phyloP scores from a whole-genome alignment of 1,284 basidiomycete genomes.

The Naganishia sp. region DNA sequence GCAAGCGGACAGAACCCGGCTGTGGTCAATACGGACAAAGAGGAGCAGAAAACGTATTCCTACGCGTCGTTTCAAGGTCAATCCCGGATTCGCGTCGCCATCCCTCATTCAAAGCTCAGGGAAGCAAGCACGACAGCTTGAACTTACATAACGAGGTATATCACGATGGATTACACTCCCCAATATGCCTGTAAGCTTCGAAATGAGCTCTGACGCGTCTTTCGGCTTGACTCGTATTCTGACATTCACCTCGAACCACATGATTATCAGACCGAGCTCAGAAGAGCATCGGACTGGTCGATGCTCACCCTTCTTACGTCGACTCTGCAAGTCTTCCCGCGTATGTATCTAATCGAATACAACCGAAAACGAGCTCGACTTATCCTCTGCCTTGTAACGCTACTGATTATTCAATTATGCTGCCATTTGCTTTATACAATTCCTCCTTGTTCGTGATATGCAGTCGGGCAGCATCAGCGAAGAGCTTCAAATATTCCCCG shows the following conservation, averaged over 20 bases:
- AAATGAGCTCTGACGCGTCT: not conserved
- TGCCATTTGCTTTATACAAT: not conserved
- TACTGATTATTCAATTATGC: not conserved
- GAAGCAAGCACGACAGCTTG: not conserved
- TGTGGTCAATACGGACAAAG: too few species aligned
- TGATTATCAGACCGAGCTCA: constrained; percentile 68
- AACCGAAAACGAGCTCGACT: not conserved
- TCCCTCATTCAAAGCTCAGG: too few species aligned
- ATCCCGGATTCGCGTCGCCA: too few species aligned
- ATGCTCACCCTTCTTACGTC: constrained; percentile 74
- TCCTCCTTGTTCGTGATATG: constrained; percentile 57
- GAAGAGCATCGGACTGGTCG: constrained; percentile 84
- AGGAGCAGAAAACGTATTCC: too few species aligned
- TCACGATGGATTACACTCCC: constrained; percentile 18
- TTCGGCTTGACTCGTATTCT: not conserved
- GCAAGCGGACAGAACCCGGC: too few species aligned
- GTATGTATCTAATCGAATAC: constrained; percentile 43
- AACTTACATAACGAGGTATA: not conserved
- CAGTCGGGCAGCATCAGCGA: constrained; percentile 56
- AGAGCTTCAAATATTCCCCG: constrained; percentile 78
- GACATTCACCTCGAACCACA: not conserved
- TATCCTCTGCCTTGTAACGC: too few species aligned
- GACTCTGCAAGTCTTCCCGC: constrained; percentile 66
- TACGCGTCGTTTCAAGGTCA: too few species aligned
- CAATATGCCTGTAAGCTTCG: constrained; percentile 23